Evolutionary conservation across 805 yeast genomes (phyloP).

Genomic region (Spathaspora arborariae): DNA sequence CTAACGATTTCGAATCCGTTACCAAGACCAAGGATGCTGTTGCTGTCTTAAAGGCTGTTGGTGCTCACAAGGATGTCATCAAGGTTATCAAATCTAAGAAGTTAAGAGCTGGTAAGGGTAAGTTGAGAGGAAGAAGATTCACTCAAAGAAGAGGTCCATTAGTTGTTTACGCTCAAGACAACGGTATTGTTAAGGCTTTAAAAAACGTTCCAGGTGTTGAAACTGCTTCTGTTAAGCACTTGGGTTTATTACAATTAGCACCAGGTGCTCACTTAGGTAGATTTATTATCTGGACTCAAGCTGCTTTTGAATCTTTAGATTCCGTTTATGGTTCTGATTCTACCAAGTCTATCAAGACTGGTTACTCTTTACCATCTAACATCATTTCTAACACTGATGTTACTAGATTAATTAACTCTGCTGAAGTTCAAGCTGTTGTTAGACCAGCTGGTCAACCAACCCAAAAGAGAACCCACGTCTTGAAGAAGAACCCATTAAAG

Average conservation of each 20-base stretch:
- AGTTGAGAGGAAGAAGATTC: slow-evolving; percentile 98
- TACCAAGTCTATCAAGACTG: slow-evolving; percentile 77
- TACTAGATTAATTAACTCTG: slow-evolving; percentile 96
- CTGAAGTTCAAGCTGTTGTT: slow-evolving; percentile 97
- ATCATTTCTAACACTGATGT: slow-evolving; percentile 93
- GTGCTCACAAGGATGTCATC: slow-evolving; percentile 98
- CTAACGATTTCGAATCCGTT: slow-evolving; percentile 88
- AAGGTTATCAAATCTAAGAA: slow-evolving; percentile 98
- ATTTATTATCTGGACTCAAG: slow-evolving; percentile 99
- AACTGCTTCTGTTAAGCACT: slow-evolving; percentile 85
- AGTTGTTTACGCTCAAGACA: slow-evolving; percentile 96
- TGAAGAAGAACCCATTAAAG: slow-evolving; percentile 95
- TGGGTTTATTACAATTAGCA: slow-evolving; percentile 96
- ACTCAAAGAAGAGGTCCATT: slow-evolving; percentile 99
- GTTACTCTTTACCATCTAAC: slow-evolving; percentile 91
- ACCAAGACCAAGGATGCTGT: slow-evolving; percentile 98
- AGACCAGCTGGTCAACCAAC: slow-evolving; percentile 94
- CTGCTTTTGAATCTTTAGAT: slow-evolving; percentile 96
- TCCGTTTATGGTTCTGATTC: slow-evolving; percentile 94
- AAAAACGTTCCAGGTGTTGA: slow-evolving; percentile 99
- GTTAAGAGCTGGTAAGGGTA: slow-evolving; percentile 99
- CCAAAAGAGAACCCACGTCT: slow-evolving; percentile 91
- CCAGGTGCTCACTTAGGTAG: slow-evolving; percentile 99
- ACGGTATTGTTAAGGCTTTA: slow-evolving; percentile 97
- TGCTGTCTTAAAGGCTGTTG: slow-evolving; percentile 95